These are phyloP conservation scores for Stagonosporopsis rhizophila DNA, from an alignment of 2,329 filamentous ascomycete genomes.

Conservation along the genomic window DNA sequence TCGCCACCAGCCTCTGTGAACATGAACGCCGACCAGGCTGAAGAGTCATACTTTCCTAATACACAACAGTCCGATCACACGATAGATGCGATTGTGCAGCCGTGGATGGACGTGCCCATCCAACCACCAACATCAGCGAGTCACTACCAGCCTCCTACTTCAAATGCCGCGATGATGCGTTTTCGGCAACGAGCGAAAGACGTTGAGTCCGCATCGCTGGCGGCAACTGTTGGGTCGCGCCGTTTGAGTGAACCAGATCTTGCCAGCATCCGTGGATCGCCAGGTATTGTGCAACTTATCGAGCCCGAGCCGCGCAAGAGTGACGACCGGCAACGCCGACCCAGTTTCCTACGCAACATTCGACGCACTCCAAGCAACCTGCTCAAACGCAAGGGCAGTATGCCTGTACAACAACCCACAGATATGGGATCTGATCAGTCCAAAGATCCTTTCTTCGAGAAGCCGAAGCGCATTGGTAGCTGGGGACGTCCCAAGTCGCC, in stretches of 20 bases:
- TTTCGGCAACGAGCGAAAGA: slow-evolving; percentile 59
- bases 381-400: slow-evolving; percentile 58
- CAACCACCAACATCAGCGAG: slow-evolving; percentile 41
- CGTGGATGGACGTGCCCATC: slow-evolving; percentile 58
- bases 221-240: slow-evolving; percentile 75
- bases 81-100: slow-evolving; percentile 43
- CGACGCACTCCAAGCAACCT: slow-evolving; percentile 50
- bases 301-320: slow-evolving; percentile 54
- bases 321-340: slow-evolving; percentile 55
- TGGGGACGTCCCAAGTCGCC: slow-evolving; percentile 53
- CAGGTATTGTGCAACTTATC: slow-evolving; percentile 66
- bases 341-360: slow-evolving; percentile 60
- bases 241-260: slow-evolving; percentile 69
- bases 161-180: slow-evolving; percentile 63
- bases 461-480: slow-evolving; percentile 51
- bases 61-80: slow-evolving; percentile 28
- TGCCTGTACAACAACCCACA: slow-evolving; percentile 38
- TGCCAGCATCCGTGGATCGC: slow-evolving; percentile 66
- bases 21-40: slow-evolving; percentile 31
- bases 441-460: slow-evolving; percentile 43
- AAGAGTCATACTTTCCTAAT: slow-evolving; percentile 43
- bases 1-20: slow-evolving; percentile 48
- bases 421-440: slow-evolving; percentile 36
- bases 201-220: slow-evolving; percentile 61
- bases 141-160: slow-evolving; percentile 59